A percentile compares a stretch with the other conserved stretches of the same genome.
Evolutionary conservation across 257 asterid genomes (phyloP).

Genomic region (Agastache rugosa): DNA sequence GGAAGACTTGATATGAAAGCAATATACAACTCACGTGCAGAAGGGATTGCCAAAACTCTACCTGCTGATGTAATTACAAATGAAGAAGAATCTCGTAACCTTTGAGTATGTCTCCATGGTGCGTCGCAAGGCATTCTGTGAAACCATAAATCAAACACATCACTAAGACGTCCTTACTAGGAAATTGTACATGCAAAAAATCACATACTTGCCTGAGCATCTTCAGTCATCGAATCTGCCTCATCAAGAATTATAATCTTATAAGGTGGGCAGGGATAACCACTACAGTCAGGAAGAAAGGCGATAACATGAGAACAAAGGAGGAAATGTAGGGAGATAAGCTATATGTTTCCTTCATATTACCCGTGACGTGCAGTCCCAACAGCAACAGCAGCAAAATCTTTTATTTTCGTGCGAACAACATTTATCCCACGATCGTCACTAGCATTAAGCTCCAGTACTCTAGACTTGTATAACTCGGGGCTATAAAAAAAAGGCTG

Average conservation of each 20-base stretch:
- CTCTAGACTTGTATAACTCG: conserved; percentile 88
- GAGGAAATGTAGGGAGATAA: conserved; percentile 19
- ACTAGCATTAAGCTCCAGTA: conserved; percentile 97
- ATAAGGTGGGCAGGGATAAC: conserved; percentile 96
- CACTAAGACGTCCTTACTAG: background rate
- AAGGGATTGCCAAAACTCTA: conserved; percentile 26
- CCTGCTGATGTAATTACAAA: conserved; percentile 98
- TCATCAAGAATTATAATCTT: conserved; percentile 94
- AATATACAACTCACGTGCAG: background rate
- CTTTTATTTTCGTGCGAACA: conserved; percentile 94
- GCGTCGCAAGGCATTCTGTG: conserved; percentile 95
- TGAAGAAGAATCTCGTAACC: conserved; percentile 97
- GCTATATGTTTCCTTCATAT: conserved; percentile 2
- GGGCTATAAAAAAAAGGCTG: conserved; percentile 55
- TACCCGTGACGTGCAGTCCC: conserved; percentile 82
- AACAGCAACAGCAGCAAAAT: conserved; percentile 96
- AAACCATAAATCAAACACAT: conserved; percentile 19
- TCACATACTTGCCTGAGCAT: conserved; percentile 80
- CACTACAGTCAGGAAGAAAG: conserved; percentile 52
- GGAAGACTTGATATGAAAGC: background rate
- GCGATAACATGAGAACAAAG: conserved; percentile 31
- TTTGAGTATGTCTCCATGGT: conserved; percentile 96
- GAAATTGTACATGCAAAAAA: conserved; percentile 10
- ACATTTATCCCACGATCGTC: conserved; percentile 99
- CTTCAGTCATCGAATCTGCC: conserved; percentile 99